Evolutionary conservation across 306 rosid genomes (phyloP), one percentile per base, ranked within the genome.

Genomic region (Oemleria cerasiformis): DNA sequence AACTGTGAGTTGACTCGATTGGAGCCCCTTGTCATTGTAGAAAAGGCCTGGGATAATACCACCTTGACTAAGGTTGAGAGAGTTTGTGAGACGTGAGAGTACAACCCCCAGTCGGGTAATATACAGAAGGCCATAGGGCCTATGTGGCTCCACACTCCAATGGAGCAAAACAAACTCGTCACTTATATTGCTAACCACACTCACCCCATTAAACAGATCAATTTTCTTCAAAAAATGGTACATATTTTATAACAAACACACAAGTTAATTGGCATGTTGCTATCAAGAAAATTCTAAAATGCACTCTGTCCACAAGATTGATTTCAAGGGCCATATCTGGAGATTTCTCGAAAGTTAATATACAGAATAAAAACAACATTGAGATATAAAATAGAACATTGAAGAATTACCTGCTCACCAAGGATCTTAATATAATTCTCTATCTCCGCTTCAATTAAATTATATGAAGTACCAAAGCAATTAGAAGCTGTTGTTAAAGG

Each of bases 341-440:
- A 63, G 60, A 66, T 44, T 75, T 49, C 6, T 51, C 15, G 41
- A 68, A 60, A 62, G 67, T 20, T 65, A 36, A 10, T 39, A 77
- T 43, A 57, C 8, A 17, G 10, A 54, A 68, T 17, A 9, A 53
- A 47, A 68, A 50, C 16, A 12, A 49, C 48, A 68, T 25, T 30
- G 77, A 66, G 36, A 30, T 30, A 30, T 30, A 30, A 30, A 3
- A 30, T 30, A 30, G 3, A 30, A 30, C 36, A 30, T 30, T 30
- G 36, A 81, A 76, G 81, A 74, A 85, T 82, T 88, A 90, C 98
- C 97, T 90, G 89, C 71, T 81, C 89, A 40, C 84, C 72, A 25
- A 87, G 87, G 63, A 83, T 70, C 80, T 82, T 87, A 72, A 87
- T 86, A 68, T 90, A 83, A 81, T 82, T 70, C 51, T 80, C 94